These are phyloP conservation scores for Berkeleyomyces rouxiae DNA, from an alignment of 2,329 filamentous ascomycete genomes.

Conservation along the genomic window DNA sequence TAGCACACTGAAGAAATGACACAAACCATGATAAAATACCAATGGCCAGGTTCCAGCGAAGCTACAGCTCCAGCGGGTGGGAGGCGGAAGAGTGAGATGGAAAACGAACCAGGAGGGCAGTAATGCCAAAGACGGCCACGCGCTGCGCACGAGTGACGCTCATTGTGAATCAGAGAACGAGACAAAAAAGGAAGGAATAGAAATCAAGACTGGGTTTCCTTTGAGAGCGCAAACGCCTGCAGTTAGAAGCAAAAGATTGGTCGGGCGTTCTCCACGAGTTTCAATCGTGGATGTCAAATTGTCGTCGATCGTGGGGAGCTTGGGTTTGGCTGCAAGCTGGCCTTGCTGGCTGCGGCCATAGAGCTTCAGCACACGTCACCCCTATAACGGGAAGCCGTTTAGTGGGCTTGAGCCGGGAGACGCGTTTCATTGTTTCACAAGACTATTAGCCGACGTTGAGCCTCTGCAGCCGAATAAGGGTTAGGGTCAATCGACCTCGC, in stretches of 20 bases:
- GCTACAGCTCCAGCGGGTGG: neutral
- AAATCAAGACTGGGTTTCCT: neutral
- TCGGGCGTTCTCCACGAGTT: neutral
- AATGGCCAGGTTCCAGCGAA: neutral
- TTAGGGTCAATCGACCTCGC: neutral
- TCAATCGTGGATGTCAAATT: neutral
- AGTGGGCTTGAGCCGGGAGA: neutral
- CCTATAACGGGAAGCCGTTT: neutral
- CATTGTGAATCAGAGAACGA: slow-evolving; percentile 39
- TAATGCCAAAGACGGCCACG: slow-evolving; percentile 65
- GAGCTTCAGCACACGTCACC: neutral
- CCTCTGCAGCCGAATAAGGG: neutral
- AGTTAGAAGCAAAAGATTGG: neutral
- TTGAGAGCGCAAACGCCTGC: neutral
- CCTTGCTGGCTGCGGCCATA: neutral
- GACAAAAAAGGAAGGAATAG: neutral
- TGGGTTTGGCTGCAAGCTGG: slow-evolving; percentile 1
- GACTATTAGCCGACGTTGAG: neutral
- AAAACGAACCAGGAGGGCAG: slow-evolving; percentile 65
- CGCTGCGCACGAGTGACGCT: slow-evolving; percentile 68
- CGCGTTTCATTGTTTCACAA: neutral
- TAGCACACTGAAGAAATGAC: slow-evolving; percentile 9
- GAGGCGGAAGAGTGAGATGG: neutral
- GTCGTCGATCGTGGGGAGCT: neutral
- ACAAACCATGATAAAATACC: neutral